Evolutionary conservation across 2,329 filamentous ascomycete genomes (phyloP).

Genomic region (Claviceps africana): DNA sequence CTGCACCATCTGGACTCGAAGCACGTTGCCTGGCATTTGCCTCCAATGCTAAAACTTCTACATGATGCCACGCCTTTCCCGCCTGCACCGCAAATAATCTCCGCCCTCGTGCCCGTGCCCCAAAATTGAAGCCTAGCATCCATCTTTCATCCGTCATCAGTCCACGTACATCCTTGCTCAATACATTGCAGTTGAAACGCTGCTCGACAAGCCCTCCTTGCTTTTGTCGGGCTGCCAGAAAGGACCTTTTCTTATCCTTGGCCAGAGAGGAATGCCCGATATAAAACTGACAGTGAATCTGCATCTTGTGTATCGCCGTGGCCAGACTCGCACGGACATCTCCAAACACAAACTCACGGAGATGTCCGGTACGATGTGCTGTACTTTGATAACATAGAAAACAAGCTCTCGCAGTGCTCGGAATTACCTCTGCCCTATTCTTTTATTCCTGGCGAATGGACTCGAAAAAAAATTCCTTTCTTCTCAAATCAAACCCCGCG

Average conservation of each 20-base stretch:
- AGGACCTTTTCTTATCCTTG: background rate
- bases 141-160: background rate
- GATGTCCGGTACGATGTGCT: slow-evolving; percentile 6
- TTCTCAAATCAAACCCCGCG: background rate
- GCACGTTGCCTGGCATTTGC: background rate
- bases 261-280: background rate
- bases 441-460: background rate
- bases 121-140: slow-evolving; percentile 1
- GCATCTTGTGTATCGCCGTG: background rate
- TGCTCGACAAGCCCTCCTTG: background rate
- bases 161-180: background rate
- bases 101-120: background rate
- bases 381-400: slow-evolving; percentile 1
- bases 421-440: slow-evolving; percentile 12
- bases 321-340: background rate
- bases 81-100: background rate
- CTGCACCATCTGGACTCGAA: background rate
- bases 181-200: background rate
- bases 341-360: background rate
- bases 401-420: slow-evolving; percentile 12
- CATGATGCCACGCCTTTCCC: background rate
- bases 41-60: background rate
- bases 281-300: slow-evolving; percentile 1
- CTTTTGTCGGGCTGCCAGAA: background rate
- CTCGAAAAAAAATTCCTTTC: background rate